Evolutionary conservation across 2,329 filamentous ascomycete genomes (phyloP).

Genomic region (Pyricularia pennisetigena): DNA sequence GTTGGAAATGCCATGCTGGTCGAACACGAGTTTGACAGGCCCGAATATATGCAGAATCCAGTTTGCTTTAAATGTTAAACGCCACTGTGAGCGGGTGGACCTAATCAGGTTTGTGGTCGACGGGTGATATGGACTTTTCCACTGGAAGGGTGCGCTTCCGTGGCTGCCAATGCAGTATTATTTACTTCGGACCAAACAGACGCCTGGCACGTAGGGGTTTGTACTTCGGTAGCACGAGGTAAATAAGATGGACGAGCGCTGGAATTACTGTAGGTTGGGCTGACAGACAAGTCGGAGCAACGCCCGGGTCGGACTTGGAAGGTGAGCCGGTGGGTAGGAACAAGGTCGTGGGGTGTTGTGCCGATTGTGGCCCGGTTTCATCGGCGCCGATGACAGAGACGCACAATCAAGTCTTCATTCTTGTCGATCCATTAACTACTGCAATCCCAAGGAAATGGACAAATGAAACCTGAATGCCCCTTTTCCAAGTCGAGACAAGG

Average conservation of each 20-base stretch:
- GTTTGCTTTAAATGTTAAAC: not conserved
- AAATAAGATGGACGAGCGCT: not conserved
- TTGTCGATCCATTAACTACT: not conserved
- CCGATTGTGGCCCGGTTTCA: not conserved
- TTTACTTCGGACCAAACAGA: no score
- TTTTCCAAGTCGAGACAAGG: not conserved
- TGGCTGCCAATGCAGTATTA: no score
- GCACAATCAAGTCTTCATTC: not conserved
- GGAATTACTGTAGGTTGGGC: not conserved
- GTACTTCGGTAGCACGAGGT: no score
- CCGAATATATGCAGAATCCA: not conserved
- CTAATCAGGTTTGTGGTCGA: not conserved
- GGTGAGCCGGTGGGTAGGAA: not conserved
- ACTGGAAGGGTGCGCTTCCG: not conserved
- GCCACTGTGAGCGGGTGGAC: not conserved
- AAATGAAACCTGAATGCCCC: not conserved
- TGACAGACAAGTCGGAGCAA: not conserved
- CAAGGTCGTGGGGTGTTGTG: not conserved
- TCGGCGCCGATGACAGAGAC: not conserved
- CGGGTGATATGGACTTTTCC: not conserved
- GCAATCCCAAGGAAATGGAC: not conserved
- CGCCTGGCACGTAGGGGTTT: no score
- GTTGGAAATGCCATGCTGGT: not conserved
- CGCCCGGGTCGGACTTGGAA: not conserved
- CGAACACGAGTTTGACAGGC: not conserved